Base-by-base conservation (phyloP, 2,329 filamentous ascomycete species). In the Trichothecium sympodiale region DNA sequence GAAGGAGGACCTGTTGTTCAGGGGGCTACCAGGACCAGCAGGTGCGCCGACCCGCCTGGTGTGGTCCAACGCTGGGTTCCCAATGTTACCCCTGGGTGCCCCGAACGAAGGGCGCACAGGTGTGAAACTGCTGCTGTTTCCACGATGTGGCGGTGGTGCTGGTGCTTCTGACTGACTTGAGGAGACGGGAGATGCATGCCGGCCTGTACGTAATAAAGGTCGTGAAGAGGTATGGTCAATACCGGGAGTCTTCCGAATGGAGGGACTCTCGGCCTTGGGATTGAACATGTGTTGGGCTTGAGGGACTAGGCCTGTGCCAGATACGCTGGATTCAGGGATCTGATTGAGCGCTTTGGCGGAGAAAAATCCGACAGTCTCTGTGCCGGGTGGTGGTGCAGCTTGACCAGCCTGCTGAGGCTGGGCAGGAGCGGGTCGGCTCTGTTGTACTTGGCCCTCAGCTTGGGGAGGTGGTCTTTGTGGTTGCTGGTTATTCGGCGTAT, bases 211-310 rank as follows among this genome's bases (percentile, higher is more conserved):
- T 4, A 69, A 71, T 2, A 94, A 61, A 0, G 87, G 85, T 35
- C 80, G 79, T 4, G 83, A 88, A 35, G 75, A 80, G 16, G 63
- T 77, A 51, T 93, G 85, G 49, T 95, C 86, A 28, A 95, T 72
- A 3, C 88, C 88, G 0, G 83, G 82, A 1, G 89, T 95, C 53
- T 89, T 88, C 41, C 85, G 76, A 51, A 94, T 87, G 1, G 87
- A 91, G 0, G 88, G 87, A 41, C 80, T 85, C 48, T 88, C 81
- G 5, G 77, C 69, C 39, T 77, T 77, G 3, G 81, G 82, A 46
- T 88, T 81, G 55, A 88, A 89, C 17, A 68, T 62, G 10, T 74
- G 67, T 17, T 62, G 62, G 7, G 60, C 58, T 27, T 62, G 56
- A 3, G 64, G 64, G 32, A 46, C 54, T 42, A 64, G 61, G 29